phyloP scores from a whole-genome alignment of 2,329 filamentous ascomycete species.

The Sclerotinia spermophila region DNA sequence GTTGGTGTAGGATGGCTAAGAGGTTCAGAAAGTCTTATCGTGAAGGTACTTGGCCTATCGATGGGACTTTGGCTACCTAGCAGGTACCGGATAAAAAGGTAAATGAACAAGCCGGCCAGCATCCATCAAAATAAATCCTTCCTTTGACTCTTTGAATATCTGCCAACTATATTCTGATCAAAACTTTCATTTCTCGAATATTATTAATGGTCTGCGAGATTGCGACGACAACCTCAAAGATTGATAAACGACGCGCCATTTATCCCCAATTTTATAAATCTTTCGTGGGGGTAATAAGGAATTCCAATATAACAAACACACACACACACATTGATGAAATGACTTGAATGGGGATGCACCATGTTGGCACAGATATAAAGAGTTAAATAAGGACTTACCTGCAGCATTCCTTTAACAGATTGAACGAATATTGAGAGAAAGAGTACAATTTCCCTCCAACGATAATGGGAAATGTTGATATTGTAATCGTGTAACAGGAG shows the following conservation, averaged over 20 bases:
- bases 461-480: background rate
- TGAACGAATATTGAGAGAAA: background rate
- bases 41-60: conserved; percentile 5
- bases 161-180: background rate
- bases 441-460: background rate
- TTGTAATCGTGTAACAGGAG: background rate
- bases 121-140: conserved; percentile 1
- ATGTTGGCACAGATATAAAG: conserved; percentile 11
- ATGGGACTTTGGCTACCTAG: conserved; percentile 17
- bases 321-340: background rate
- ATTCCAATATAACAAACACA: background rate
- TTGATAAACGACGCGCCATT: conserved; percentile 10
- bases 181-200: background rate
- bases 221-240: background rate
- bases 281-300: conserved; percentile 5
- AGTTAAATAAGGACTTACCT: conserved; percentile 32
- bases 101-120: background rate
- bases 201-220: background rate
- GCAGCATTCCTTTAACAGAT: conserved; percentile 33
- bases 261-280: background rate
- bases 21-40: conserved; percentile 16
- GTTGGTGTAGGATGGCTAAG: conserved; percentile 1
- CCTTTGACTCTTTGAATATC: background rate
- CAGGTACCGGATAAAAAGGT: conserved; percentile 9
- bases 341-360: background rate